A percentile compares a stretch with the other conserved stretches of the same genome.
These are phyloP conservation scores for Agrocybe chaxingu DNA, from an alignment of 768 basidiomycete species.

Conservation along the genomic window DNA sequence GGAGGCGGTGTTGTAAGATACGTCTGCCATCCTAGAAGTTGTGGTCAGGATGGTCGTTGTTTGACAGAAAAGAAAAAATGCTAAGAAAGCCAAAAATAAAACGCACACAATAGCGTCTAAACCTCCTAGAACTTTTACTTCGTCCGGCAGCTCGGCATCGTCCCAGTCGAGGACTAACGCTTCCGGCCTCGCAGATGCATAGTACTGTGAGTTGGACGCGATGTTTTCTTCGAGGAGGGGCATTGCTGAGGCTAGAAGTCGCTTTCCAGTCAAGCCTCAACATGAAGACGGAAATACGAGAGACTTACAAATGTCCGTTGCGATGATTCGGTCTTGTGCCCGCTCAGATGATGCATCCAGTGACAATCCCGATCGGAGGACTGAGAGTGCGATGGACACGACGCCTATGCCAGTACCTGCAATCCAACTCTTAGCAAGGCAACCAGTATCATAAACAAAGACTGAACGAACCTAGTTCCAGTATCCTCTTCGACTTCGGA, in stretches of 20 bases:
- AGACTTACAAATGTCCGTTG: slow-evolving; percentile 72
- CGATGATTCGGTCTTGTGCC: slow-evolving; percentile 22
- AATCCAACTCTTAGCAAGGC: neutral
- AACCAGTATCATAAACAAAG: neutral
- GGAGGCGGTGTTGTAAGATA: slow-evolving; percentile 86
- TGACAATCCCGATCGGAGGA: slow-evolving; percentile 40
- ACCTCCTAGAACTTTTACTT: slow-evolving; percentile 32
- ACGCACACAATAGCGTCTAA: slow-evolving; percentile 73
- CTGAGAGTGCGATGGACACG: slow-evolving; percentile 64
- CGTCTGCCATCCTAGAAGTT: slow-evolving; percentile 82
- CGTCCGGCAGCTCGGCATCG: slow-evolving; percentile 45
- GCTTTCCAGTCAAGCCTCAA: neutral
- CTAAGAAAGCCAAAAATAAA: neutral
- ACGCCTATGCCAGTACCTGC: slow-evolving; percentile 88
- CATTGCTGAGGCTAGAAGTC: slow-evolving; percentile 67
- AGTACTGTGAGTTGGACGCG: slow-evolving; percentile 35
- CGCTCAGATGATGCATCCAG: neutral
- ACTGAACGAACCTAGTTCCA: slow-evolving; percentile 67
- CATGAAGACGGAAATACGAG: neutral
- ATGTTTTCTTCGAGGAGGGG: slow-evolving; percentile 77
- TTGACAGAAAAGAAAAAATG: neutral
- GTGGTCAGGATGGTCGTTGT: neutral
- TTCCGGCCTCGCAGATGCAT: slow-evolving; percentile 25
- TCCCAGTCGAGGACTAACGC: slow-evolving; percentile 75
- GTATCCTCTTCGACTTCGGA: slow-evolving; percentile 34